Evolutionary conservation across 768 basidiomycete genomes (phyloP), one percentile per base, ranked within the genome.

Genomic region (Stropharia rugosoannulata): DNA sequence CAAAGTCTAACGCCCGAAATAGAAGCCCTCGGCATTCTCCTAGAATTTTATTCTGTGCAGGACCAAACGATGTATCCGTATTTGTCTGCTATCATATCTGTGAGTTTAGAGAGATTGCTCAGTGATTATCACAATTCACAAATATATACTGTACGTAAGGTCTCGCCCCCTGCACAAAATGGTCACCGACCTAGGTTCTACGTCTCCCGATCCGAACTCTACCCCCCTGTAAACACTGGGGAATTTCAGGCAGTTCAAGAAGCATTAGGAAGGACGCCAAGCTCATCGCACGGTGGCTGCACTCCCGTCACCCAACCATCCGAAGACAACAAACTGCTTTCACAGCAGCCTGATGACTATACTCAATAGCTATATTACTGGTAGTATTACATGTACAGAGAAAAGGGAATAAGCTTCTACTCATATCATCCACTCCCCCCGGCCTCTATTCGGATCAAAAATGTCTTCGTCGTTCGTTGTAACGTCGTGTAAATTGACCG

Each of bases 21-120:
- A 92, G 90, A 87, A 57, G 80, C 82, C 3, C 68, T 90, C 51
- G 71, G 75, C 51, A 83, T 90, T 39, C 72, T 92, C 32, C 73
- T 90, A 0, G 88, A 90, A 64, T 90, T 89, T 64, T 92, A 90
- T 67, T 71, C 74, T 13, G 80, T 80, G 0, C 89, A 89, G 64
- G 85, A 87, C 59, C 64, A 75, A 51, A 67, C 59, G 8, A 68
- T 70, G 3, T 76, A 78, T 53, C 74, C 81, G 2, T 80, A 86
- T 66, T 70, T 89, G 36, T 66, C 75, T 25, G 58, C 75, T 1
- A 77, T 89, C 32, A 64, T 73, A 49, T 70, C 71, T 59, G 86
- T 89, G 55, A 56, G 84, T 76, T 18, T 4, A 54, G 27, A 49
- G 16, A 16, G 49, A 19, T 39, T 49, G 40, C 32, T 42, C 29